These are phyloP conservation scores for Suillus lakei DNA, from an alignment of 768 basidiomycete species.

Conservation along the genomic window DNA sequence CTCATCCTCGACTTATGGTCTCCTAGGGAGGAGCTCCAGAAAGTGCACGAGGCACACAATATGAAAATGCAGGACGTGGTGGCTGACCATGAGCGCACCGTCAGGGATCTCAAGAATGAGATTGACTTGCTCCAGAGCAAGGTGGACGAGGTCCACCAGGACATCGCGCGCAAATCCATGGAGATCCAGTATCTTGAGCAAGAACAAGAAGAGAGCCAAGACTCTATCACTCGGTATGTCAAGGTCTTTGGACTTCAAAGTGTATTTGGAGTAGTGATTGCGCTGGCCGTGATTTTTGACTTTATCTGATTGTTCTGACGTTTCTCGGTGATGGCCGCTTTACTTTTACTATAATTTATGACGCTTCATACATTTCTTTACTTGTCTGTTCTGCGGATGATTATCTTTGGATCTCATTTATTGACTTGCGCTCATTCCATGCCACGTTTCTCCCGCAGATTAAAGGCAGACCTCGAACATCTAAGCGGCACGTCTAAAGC, in stretches of 20 bases:
- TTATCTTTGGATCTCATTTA: constrained; percentile 39
- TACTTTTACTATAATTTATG: constrained; percentile 22
- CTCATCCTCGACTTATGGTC: constrained; percentile 47
- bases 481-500: constrained; percentile 39
- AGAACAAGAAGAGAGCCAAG: constrained; percentile 77
- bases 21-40: constrained; percentile 79
- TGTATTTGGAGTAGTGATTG: constrained; percentile 54
- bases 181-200: constrained; percentile 82
- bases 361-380: constrained; percentile 14
- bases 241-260: constrained; percentile 62
- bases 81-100: constrained; percentile 64
- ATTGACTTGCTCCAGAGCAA: constrained; percentile 55
- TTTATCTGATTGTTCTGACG: constrained; percentile 41
- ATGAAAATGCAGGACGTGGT: constrained; percentile 77
- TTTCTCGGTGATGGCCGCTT: constrained; percentile 14
- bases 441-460: constrained; percentile 48
- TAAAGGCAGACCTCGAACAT: constrained; percentile 69
- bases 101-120: constrained; percentile 58
- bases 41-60: constrained; percentile 84
- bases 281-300: constrained; percentile 60
- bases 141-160: constrained; percentile 59
- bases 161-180: constrained; percentile 73
- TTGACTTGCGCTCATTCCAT: constrained; percentile 34
- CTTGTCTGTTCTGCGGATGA: constrained; percentile 19
- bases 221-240: constrained; percentile 81